Evolutionary conservation across 305 asterid species (phyloP).

Genomic region (Fraxinus greggii): DNA sequence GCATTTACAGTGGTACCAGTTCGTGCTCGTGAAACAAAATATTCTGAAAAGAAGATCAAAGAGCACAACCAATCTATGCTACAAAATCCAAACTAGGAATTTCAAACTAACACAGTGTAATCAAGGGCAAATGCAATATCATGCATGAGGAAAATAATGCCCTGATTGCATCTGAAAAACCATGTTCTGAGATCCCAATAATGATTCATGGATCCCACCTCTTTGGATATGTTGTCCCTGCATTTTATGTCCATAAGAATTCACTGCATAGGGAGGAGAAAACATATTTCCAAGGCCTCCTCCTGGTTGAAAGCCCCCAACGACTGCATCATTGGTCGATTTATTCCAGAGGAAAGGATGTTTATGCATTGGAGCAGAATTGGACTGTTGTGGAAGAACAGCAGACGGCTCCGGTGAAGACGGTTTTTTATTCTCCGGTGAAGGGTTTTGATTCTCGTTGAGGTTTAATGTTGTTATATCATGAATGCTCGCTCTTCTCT

Average conservation of each 20-base stretch:
- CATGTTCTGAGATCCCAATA: constrained; percentile 57
- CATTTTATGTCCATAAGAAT: constrained; percentile 41
- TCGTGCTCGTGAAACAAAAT: constrained; percentile 38
- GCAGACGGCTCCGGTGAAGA: constrained; percentile 45
- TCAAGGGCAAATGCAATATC: constrained; percentile 23
- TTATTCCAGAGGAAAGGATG: constrained; percentile 60
- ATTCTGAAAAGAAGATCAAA: constrained; percentile 40
- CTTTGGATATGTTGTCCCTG: constrained; percentile 48
- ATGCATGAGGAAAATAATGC: constrained; percentile 60
- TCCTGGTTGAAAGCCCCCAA: constrained; percentile 46
- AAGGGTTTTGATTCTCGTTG: constrained; percentile 46
- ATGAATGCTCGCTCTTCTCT: constrained; percentile 93
- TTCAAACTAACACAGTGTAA: constrained; percentile 16
- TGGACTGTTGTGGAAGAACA: constrained; percentile 29
- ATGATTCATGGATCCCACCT: constrained; percentile 46
- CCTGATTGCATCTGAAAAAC: constrained; percentile 69
- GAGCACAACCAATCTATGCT: constrained; percentile 48
- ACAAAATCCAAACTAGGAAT: constrained; percentile 38
- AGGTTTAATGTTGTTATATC: constrained; percentile 83
- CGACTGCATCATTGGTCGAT: constrained; percentile 31
- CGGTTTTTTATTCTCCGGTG: constrained; percentile 47
- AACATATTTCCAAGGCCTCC: constrained; percentile 45
- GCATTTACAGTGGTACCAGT: constrained; percentile 18
- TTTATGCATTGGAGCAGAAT: constrained; percentile 37
- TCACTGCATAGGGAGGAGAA: constrained; percentile 37